These are phyloP conservation scores for Stellera chamaejasme DNA, from an alignment of 345 rosid species.

Conservation along the genomic window DNA sequence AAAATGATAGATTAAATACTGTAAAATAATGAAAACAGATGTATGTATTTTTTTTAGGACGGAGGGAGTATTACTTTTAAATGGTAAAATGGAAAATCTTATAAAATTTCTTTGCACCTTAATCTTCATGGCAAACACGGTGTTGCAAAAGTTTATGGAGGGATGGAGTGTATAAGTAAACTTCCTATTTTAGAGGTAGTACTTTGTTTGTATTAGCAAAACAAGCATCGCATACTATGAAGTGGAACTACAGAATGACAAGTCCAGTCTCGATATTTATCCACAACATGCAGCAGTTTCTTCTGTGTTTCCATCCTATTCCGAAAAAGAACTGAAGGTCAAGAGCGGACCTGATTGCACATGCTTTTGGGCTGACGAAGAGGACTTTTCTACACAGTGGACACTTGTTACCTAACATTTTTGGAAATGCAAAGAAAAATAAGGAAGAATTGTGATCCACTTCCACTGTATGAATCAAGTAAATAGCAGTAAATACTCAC, in stretches of 20 bases:
- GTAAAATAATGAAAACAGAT: too few relatives aligned
- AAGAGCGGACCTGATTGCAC: constrained; percentile 63
- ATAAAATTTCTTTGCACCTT: too few relatives aligned
- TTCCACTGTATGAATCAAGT: constrained; percentile 5
- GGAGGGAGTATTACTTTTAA: too few relatives aligned
- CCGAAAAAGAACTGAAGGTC: neutral
- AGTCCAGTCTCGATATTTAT: constrained; percentile 10
- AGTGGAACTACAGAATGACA: constrained; percentile 1
- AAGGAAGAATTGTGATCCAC: constrained; percentile 12
- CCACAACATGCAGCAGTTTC: constrained; percentile 1
- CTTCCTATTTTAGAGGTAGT: neutral
- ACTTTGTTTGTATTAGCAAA: neutral
- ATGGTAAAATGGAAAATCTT: too few relatives aligned
- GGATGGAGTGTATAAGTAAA: too few relatives aligned
- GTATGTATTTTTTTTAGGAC: too few relatives aligned
- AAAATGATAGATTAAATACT: too few relatives aligned
- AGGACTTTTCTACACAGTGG: constrained; percentile 90
- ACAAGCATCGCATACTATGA: neutral
- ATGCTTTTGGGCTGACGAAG: constrained; percentile 76
- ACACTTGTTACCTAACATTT: constrained; percentile 77
- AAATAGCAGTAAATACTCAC: constrained; percentile 30
- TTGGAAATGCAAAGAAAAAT: neutral
- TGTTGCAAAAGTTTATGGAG: too few relatives aligned
- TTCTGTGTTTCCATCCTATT: constrained; percentile 3
- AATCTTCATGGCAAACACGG: too few relatives aligned